phyloP scores from a whole-genome alignment of 768 basidiomycete genomes.

The Pleurotus tuoliensis region DNA sequence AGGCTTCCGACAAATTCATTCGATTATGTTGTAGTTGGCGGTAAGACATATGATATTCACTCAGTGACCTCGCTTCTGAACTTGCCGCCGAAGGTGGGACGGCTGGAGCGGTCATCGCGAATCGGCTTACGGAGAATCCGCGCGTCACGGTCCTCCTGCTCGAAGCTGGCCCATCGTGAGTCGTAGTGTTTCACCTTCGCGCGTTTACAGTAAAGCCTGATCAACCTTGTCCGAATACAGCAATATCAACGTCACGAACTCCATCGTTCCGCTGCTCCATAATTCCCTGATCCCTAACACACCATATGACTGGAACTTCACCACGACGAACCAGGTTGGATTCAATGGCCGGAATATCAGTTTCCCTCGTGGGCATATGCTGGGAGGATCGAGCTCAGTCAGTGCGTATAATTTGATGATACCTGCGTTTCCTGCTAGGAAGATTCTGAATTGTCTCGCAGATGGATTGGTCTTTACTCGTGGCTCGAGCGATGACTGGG shows the following conservation, averaged over 20 bases:
- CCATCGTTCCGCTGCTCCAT: conserved; percentile 2
- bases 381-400: conserved; percentile 16
- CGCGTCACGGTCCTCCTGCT: background rate
- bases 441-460: background rate
- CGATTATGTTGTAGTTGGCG: conserved; percentile 9
- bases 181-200: background rate
- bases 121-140: conserved; percentile 3
- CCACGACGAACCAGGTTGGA: conserved; percentile 14
- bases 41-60: background rate
- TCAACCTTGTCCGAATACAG: background rate
- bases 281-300: background rate
- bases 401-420: conserved; percentile 11
- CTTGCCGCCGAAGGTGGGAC: background rate
- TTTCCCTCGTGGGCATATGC: conserved; percentile 14
- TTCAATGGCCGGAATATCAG: conserved; percentile 13
- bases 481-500: conserved; percentile 21
- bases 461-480: conserved; percentile 20
- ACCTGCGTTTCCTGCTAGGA: background rate
- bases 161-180: conserved; percentile 5
- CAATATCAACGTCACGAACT: background rate
- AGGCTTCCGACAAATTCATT: background rate
- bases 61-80: no score
- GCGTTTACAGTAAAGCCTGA: background rate
- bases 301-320: conserved; percentile 16
- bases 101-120: conserved; percentile 6